Evolutionary conservation across 75 land plant species (phyloP).

Genomic region (Selaginella moellendorffii): DNA sequence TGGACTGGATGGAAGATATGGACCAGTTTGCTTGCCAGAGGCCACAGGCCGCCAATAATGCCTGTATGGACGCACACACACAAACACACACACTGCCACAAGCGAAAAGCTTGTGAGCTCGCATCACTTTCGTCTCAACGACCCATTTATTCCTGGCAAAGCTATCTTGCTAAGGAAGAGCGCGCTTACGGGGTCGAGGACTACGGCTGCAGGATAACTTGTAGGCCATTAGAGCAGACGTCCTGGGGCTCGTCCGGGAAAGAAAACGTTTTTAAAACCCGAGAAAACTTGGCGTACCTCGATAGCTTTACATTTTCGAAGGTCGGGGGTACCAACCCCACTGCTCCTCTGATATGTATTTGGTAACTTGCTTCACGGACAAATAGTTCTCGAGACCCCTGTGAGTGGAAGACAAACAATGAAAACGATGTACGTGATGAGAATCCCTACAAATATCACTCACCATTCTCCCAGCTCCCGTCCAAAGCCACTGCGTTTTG

Average conservation of each 20-base stretch:
- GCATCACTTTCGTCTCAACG: not conserved
- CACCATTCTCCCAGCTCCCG: constrained; percentile 98
- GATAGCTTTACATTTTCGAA: constrained; percentile 35
- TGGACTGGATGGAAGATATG: too few species aligned
- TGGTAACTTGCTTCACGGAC: constrained; percentile 87
- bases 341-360: constrained; percentile 68
- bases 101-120: not conserved
- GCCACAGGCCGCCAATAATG: too few species aligned
- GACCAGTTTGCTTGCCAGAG: too few species aligned
- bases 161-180: not conserved
- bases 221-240: not conserved
- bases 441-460: constrained; percentile 9
- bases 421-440: too few species aligned
- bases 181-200: not conserved
- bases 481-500: constrained; percentile 95
- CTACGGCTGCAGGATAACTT: not conserved
- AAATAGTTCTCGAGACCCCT: constrained; percentile 98
- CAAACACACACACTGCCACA: not conserved
- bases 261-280: not conserved
- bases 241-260: not conserved
- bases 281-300: not conserved
- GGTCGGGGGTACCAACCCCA: constrained; percentile 97
- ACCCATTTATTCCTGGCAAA: not conserved
- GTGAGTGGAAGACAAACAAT: too few species aligned
- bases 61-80: too few species aligned